Evolutionary conservation across 2,329 filamentous ascomycete genomes (phyloP).

Genomic region (Monilinia aucupariae): DNA sequence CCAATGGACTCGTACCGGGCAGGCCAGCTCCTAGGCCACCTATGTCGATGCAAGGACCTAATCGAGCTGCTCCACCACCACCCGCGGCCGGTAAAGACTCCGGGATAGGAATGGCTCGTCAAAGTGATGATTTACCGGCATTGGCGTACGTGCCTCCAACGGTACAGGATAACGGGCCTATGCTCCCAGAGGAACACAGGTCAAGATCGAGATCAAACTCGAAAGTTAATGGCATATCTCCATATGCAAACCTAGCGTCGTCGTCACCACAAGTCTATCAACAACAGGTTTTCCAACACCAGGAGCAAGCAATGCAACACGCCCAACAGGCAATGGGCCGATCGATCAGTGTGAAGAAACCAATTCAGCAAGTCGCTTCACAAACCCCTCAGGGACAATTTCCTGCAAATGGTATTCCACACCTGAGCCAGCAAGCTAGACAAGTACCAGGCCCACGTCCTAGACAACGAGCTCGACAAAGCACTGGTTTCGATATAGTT

Average conservation of each 20-base stretch:
- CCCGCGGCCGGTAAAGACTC: constrained; percentile 57
- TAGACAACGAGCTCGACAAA: constrained; percentile 73
- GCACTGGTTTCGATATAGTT: constrained; percentile 75
- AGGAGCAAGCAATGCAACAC: constrained; percentile 70
- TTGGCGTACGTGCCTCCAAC: constrained; percentile 34
- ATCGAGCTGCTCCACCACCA: constrained; percentile 51
- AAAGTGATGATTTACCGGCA: constrained; percentile 48
- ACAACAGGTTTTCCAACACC: constrained; percentile 66
- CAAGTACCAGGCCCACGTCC: constrained; percentile 57
- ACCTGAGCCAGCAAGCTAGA: constrained; percentile 33
- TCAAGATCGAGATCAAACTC: constrained; percentile 68
- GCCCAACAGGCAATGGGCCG: constrained; percentile 32
- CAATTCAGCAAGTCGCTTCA: constrained; percentile 42
- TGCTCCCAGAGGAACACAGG: constrained; percentile 62
- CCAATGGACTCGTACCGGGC: constrained; percentile 64
- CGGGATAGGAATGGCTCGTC: constrained; percentile 55
- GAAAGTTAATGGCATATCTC: constrained; percentile 48
- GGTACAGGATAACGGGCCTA: constrained; percentile 31
- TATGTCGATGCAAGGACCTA: constrained; percentile 61
- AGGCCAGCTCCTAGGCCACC: constrained; percentile 88
- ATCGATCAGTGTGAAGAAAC: constrained; percentile 35
- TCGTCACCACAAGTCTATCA: constrained; percentile 44
- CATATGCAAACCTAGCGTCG: constrained; percentile 27
- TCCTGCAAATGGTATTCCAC: constrained; percentile 37
- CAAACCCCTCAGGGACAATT: constrained; percentile 49